phyloP scores from a whole-genome alignment of 345 rosid genomes.

The Cardamine occulta region DNA sequence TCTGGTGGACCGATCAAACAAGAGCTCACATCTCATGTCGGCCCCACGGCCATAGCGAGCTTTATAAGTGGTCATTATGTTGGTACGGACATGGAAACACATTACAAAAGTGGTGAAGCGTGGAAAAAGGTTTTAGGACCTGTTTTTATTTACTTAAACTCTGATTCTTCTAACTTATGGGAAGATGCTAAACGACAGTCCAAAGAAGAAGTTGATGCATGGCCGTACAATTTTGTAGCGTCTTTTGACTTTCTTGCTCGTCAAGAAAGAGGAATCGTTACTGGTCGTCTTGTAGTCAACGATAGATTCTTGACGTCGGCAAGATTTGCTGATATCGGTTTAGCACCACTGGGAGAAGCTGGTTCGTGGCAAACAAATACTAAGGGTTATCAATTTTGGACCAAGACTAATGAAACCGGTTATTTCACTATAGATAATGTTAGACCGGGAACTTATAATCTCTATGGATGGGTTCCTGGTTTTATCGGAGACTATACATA shows the following conservation, averaged over 20 bases:
- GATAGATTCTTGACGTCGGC: conserved; percentile 49
- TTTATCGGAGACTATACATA: conserved; percentile 63
- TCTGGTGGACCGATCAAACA: conserved; percentile 80
- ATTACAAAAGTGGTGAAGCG: conserved; percentile 57
- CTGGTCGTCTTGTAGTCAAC: conserved; percentile 49
- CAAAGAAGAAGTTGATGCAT: conserved; percentile 52
- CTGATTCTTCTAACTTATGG: conserved; percentile 59
- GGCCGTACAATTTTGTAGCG: conserved; percentile 75
- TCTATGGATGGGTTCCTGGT: conserved; percentile 84
- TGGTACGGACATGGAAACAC: conserved; percentile 66
- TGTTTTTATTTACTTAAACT: conserved; percentile 69
- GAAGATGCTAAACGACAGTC: conserved; percentile 77
- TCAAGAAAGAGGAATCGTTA: conserved; percentile 49
- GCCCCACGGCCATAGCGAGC: conserved; percentile 71
- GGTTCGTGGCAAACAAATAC: conserved; percentile 88
- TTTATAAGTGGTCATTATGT: conserved; percentile 82
- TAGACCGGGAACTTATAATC: conserved; percentile 63
- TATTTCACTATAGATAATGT: conserved; percentile 61
- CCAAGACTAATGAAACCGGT: conserved; percentile 56
- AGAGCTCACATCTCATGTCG: conserved; percentile 85
- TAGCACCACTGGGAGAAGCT: conserved; percentile 73
- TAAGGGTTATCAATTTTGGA: conserved; percentile 95
- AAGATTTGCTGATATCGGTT: conserved; percentile 66
- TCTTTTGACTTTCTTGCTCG: conserved; percentile 55
- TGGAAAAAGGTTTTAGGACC: conserved; percentile 95